Evolutionary conservation across 1,284 basidiomycete genomes (phyloP), one percentile per base, ranked within the genome.

Genomic region (Cutaneotrichosporon dermatis): DNA sequence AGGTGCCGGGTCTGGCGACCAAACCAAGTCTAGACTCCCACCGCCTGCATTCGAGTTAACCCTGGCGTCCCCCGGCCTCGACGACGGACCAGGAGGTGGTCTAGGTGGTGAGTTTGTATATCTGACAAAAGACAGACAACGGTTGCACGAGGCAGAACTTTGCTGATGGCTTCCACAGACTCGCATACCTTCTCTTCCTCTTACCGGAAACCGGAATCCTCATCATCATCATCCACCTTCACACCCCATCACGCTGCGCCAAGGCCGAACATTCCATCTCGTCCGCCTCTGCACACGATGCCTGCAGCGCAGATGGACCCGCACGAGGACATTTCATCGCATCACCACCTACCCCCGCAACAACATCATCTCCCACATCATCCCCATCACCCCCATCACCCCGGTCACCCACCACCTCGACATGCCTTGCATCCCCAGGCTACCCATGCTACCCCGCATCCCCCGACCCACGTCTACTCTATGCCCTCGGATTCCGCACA

Each of bases 401-500:
- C 42, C 35, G 16, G 41, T 5, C 43, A 48, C 34, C 16, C 39
- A 16, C 44, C 57, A 58, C n/a, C 52, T 10, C 54, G 45, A n/a
- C 54, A 55, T 49, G 36, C 36, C 39, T 36, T 45, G 34, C 53
- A 45, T 46, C 43, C 42, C 13, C 53, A 58, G 13, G 34, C 25
- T 3, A 36, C 37, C 4, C 57, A 49, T 25, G 51, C 35, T 12
- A 16, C 6, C 10, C 45, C 45, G 43, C 51, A 52, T n/a, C 46
- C 46, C 4, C 41, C 9, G 7, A 12, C 25, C 9, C 37, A 54
- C 11, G 53, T 54, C 43, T 51, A 33, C 50, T 11, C 50, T 6
- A n/a, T 37, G 33, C 43, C 41, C 42, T 42, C 15, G 48, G 62
- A 63, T 36, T 46, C 62, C 7, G 25, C 51, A 9, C 62, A 63